These are phyloP conservation scores for Rhizoclosmatium sp. DNA, from an alignment of 192 early-diverging fungal species.

Conservation along the genomic window DNA sequence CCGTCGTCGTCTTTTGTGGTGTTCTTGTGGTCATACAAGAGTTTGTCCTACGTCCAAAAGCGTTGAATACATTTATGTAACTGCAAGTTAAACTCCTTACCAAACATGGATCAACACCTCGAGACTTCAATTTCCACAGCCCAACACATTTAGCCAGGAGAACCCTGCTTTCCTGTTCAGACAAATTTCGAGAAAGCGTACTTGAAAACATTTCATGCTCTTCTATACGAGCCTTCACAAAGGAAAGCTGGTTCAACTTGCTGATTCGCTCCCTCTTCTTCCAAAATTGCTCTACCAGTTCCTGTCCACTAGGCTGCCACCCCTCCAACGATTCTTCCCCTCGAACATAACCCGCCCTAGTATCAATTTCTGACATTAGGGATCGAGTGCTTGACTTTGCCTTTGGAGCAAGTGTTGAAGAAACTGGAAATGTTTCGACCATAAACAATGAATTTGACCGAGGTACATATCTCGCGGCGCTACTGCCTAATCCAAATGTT, in stretches of 20 bases:
- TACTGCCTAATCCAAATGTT: background rate
- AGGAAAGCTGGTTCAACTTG: conserved; percentile 35
- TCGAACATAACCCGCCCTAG: conserved; percentile 39
- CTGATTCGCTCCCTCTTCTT: background rate
- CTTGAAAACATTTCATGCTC: conserved; percentile 28
- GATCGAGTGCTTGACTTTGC: background rate
- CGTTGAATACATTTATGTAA: background rate
- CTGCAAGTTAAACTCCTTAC: conserved; percentile 6
- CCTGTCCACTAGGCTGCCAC: conserved; percentile 41
- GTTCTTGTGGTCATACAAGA: conserved; percentile 21
- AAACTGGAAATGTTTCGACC: conserved; percentile 28
- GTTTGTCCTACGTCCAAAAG: background rate
- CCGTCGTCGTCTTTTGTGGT: conserved; percentile 8
- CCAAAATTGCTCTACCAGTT: conserved; percentile 40
- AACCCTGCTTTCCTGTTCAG: conserved; percentile 23
- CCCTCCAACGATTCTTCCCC: conserved; percentile 46
- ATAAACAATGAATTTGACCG: conserved; percentile 27
- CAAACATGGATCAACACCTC: conserved; percentile 17
- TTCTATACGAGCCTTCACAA: conserved; percentile 24
- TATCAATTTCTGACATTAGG: conserved; percentile 33
- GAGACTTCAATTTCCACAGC: conserved; percentile 39
- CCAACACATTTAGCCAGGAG: conserved; percentile 38
- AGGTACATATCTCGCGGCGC: background rate
- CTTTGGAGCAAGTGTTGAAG: conserved; percentile 22
- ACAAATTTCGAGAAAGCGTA: background rate